These are phyloP conservation scores for Hygrophila difformis DNA, from an alignment of 257 asterid genomes.

Conservation along the genomic window DNA sequence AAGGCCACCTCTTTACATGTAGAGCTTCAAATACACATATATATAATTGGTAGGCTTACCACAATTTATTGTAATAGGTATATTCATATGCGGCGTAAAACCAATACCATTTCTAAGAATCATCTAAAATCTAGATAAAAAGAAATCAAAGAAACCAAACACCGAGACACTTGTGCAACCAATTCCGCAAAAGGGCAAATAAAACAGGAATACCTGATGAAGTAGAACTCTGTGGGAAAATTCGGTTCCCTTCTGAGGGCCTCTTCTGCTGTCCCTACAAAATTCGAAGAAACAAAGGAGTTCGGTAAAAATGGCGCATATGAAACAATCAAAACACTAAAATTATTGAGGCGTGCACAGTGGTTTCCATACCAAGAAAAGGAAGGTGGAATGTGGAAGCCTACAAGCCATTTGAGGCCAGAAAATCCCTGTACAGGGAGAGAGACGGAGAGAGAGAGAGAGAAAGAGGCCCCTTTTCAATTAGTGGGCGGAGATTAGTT, in stretches of 20 bases:
- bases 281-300: constrained; percentile 14
- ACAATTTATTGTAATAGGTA: too few relatives aligned
- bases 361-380: constrained; percentile 42
- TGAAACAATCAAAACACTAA: neutral
- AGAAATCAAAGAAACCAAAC: neutral
- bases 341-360: neutral
- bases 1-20: neutral
- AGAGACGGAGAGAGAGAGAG: constrained; percentile 10
- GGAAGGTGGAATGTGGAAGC: constrained; percentile 47
- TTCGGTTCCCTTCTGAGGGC: constrained; percentile 36
- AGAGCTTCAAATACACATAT: neutral
- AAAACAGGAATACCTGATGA: constrained; percentile 37
- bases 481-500: constrained; percentile 19
- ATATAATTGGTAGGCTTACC: too few relatives aligned
- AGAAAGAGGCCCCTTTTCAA: neutral
- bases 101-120: too few relatives aligned
- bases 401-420: constrained; percentile 53
- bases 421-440: constrained; percentile 7
- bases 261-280: constrained; percentile 51
- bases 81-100: too few relatives aligned
- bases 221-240: constrained; percentile 30
- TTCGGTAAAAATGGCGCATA: too few relatives aligned
- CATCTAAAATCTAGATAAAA: too few relatives aligned
- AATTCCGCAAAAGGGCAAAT: neutral
- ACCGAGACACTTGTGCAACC: neutral